These are phyloP conservation scores for Pelargonium citronellum DNA, from an alignment of 441 rosid species.

Conservation along the genomic window DNA sequence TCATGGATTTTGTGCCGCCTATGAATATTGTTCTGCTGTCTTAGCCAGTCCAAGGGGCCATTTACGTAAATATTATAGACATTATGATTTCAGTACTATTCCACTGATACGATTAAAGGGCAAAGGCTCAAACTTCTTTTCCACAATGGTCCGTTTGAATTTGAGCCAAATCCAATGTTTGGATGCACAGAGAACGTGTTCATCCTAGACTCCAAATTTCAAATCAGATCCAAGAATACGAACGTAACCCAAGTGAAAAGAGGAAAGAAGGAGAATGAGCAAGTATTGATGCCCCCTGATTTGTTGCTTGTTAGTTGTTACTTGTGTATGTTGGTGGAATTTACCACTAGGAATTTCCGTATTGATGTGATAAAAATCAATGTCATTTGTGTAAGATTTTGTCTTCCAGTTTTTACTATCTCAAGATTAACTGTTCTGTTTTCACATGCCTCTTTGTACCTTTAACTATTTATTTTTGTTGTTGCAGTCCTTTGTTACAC, in stretches of 20 bases:
- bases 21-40: not conserved
- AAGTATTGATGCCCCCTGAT: not conserved
- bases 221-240: no score
- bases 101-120: not conserved
- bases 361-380: not conserved
- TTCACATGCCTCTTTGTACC: constrained; percentile 4
- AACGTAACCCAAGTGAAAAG: not conserved
- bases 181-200: not conserved
- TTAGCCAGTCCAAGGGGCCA: constrained; percentile 4
- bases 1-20: not conserved
- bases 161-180: not conserved
- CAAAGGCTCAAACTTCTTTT: not conserved
- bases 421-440: not conserved
- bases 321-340: not conserved
- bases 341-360: not conserved
- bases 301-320: not conserved
- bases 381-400: not conserved
- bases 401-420: not conserved
- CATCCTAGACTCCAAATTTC: no score
- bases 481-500: constrained; percentile 73
- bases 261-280: not conserved
- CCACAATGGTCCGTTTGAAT: not conserved
- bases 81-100: not conserved
- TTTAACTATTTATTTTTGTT: constrained; percentile 15
- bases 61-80: not conserved